A percentile compares a stretch with the other conserved stretches of the same genome.
Conservation (phyloP, 441 rosid species). For the Monsonia emarginata region DNA sequence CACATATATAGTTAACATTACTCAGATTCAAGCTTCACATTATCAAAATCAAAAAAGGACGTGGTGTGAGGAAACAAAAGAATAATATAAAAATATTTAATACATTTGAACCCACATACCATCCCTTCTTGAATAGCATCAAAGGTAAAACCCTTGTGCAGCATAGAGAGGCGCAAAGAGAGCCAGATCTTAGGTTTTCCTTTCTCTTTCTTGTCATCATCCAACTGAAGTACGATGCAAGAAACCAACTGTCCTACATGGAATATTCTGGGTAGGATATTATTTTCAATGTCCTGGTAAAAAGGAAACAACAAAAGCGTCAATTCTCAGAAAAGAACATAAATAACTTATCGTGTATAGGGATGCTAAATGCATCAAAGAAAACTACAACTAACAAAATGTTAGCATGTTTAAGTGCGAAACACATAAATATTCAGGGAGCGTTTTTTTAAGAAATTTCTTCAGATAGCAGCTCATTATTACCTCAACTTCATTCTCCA, state of each 20-base stretch:
- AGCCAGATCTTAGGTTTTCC: slow-evolving; percentile 83
- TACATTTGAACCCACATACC: slow-evolving; percentile 41
- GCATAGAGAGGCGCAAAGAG: slow-evolving; percentile 69
- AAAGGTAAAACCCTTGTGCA: slow-evolving; percentile 65
- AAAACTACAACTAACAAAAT: not conserved
- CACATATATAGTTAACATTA: not conserved
- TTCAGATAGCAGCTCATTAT: not conserved
- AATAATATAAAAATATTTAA: slow-evolving; percentile 8
- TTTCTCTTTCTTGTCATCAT: slow-evolving; percentile 73
- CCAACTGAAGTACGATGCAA: slow-evolving; percentile 69
- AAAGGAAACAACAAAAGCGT: slow-evolving; percentile 10
- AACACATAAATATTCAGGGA: not conserved
- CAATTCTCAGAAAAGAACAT: not conserved
- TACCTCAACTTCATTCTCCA: slow-evolving; percentile 53
- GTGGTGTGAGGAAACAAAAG: not conserved
- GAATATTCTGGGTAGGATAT: slow-evolving; percentile 45
- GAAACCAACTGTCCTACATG: slow-evolving; percentile 78
- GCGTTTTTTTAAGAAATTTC: not conserved
- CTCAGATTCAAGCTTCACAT: not conserved
- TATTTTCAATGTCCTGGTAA: slow-evolving; percentile 47
- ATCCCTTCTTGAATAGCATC: slow-evolving; percentile 84
- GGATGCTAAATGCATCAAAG: not conserved
- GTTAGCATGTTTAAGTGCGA: not conserved
- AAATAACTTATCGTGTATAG: not conserved
- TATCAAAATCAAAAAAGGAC: not conserved